Base-by-base conservation (phyloP, 345 rosid species). In the Brassica incana region DNA sequence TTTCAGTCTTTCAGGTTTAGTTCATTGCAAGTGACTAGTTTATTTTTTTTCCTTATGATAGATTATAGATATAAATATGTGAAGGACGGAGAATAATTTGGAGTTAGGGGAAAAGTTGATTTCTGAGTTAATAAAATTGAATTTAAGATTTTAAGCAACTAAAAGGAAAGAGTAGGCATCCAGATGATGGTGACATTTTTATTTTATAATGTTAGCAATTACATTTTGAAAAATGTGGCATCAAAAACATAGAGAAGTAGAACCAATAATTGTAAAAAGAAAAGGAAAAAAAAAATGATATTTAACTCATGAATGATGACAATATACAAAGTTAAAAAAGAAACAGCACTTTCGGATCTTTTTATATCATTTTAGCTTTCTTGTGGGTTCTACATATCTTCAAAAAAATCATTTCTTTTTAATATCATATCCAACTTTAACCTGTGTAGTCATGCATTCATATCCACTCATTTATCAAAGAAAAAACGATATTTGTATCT, bases 351-450 rank as follows among this genome's bases (percentile, higher is more conserved):
- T 80, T 69, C 14, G 52, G 75, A 70, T 65, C 61, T 70, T 75
- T 80, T 66, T 58, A 50, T 50, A 65, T 65, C 23, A 43, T 81
- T 71, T 65, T 40, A 65, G 65, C 76, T 75, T 80, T 70, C 29
- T 81, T 65, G 80, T 81, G 77, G 72, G 83, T 66, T 76, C 80
- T 72, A 71, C 80, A 66, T 67, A 75, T 80, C 56, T 80, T 29
- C 30, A 10, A 60, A 27, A 27, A 56, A 5, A 16, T 8, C 43
- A 25, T 2, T 11, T 10, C 65, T 79, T 74, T 73, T 68, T 32
- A 52, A 60, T 79, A 43, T 60, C 64, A 60, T 74, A 52, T 75
- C 67, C 70, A 40, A 69, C 68, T 50, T 75, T 74, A 32, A 8
- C 40, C 45, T 29, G 5, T 75, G 72, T 69, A 61, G n/a, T 79